Percentiles rank a stretch among this genome's conserved stretches.
These are phyloP conservation scores for Huntiella abstrusa DNA, from an alignment of 2,329 filamentous ascomycete genomes.

Conservation along the genomic window DNA sequence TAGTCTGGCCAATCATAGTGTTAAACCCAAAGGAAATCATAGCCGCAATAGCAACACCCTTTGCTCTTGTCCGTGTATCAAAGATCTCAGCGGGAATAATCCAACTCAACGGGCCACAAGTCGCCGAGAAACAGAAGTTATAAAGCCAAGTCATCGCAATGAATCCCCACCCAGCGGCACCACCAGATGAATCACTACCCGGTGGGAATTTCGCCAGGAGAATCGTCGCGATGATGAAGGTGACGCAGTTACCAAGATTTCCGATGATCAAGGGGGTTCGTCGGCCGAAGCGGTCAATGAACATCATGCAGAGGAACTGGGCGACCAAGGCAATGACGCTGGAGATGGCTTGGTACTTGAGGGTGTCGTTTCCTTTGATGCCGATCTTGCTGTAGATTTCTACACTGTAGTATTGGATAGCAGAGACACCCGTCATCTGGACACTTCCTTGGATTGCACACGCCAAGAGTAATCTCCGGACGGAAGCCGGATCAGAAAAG, in stretches of 20 bases:
- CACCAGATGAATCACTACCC: conserved; percentile 6
- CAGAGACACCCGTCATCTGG: conserved; percentile 59
- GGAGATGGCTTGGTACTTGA: conserved; percentile 61
- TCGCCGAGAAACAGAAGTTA: conserved; percentile 57
- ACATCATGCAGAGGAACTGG: conserved; percentile 47
- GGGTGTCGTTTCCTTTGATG: conserved; percentile 42
- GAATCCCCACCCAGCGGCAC: conserved; percentile 49
- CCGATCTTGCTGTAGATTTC: conserved; percentile 50
- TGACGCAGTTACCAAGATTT: conserved; percentile 51
- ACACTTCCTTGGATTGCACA: conserved; percentile 49
- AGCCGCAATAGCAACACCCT: conserved; percentile 56
- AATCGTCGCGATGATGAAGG: conserved; percentile 49
- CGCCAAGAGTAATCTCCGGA: conserved; percentile 53
- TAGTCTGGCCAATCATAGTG: conserved; percentile 50
- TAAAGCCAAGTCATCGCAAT: conserved; percentile 59
- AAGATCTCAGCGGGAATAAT: conserved; percentile 55
- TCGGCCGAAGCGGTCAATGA: conserved; percentile 52
- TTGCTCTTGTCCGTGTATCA: conserved; percentile 55
- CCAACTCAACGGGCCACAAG: conserved; percentile 46
- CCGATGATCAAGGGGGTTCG: conserved; percentile 54
- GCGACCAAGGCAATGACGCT: conserved; percentile 50
- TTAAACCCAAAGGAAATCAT: conserved; percentile 61
- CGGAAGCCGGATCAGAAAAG: conserved; percentile 40
- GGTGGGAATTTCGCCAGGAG: conserved; percentile 38
- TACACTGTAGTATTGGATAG: conserved; percentile 59